These are phyloP conservation scores for Phaeosphaeriaceae sp. DNA, from an alignment of 2,329 filamentous ascomycete species.

Conservation along the genomic window DNA sequence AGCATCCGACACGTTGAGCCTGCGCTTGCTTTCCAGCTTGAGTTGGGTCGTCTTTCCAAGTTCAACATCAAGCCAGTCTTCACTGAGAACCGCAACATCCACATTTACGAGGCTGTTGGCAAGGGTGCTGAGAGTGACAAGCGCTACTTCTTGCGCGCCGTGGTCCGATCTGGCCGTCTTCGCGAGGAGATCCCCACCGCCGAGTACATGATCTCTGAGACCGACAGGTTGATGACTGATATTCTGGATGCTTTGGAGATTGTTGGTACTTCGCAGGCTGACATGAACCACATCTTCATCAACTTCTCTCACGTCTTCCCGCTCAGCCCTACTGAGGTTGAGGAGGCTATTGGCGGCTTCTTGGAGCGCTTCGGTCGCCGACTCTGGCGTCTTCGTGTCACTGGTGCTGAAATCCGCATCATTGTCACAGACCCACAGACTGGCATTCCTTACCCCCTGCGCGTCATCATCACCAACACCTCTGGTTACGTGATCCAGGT, in stretches of 20 bases:
- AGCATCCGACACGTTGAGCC: slow-evolving; percentile 98
- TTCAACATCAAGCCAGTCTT: slow-evolving; percentile 99
- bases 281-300: slow-evolving; percentile 99
- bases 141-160: slow-evolving; percentile 96
- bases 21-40: slow-evolving; percentile 96
- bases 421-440: slow-evolving; percentile 91
- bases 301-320: slow-evolving; percentile 99
- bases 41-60: slow-evolving; percentile 90
- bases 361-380: slow-evolving; percentile 94
- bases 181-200: slow-evolving; percentile 98
- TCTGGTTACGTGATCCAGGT: slow-evolving; percentile 98
- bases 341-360: slow-evolving; percentile 92
- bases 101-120: slow-evolving; percentile 96
- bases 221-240: slow-evolving; percentile 94
- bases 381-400: slow-evolving; percentile 94
- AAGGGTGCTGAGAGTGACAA: slow-evolving; percentile 96
- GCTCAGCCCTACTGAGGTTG: slow-evolving; percentile 85
- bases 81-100: slow-evolving; percentile 98
- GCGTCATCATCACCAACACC: slow-evolving; percentile 97
- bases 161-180: slow-evolving; percentile 91
- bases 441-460: slow-evolving; percentile 86
- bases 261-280: slow-evolving; percentile 98
- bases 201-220: slow-evolving; percentile 97
- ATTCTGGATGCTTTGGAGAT: slow-evolving; percentile 98
- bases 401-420: slow-evolving; percentile 97